Base-by-base conservation (phyloP, 2,329 filamentous ascomycete species). In the Trichophaea hybrida region DNA sequence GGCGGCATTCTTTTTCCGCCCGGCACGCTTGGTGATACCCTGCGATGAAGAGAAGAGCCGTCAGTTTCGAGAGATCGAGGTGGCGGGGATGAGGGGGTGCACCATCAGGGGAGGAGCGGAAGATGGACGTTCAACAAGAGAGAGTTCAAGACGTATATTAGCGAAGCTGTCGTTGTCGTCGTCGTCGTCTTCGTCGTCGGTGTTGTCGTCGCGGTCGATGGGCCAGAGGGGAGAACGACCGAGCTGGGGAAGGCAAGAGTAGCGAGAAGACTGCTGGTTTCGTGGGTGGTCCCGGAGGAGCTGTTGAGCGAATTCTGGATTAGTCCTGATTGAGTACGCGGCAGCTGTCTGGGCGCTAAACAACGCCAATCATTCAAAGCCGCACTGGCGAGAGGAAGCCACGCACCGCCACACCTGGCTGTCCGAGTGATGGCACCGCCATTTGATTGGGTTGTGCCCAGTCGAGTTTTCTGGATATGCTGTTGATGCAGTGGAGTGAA, bases 11-110 rank as follows among this genome's bases (percentile, higher is more conserved):
- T 69, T 69, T 71, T 78, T 80, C 69, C 78, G 77, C 68, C 78
- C 78, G 57, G 78, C 78, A 70, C 78, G 77, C 72, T 79, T 80
- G 55, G 78, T 77, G 63, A 78, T 75, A 62, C 75, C 78, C 78
- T 79, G 55, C 31, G 48, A 24, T 55, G 8, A 15, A 13, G 31
- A 37, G 12, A 5, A 35, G 3, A 17, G 48, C 5, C 12, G 48
- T 50, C 12, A 32, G 7, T 33, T 50, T 33, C 12, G 15, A 24
- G 51, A 31, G n/a, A 12, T 15, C 1, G 48, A 12, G 51, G 51
- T 17, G 51, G 24, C 32, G 51, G 51, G 17, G 46, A 17, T 24
- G 51, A 40, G 34, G 12, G 24, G 33, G 31, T 4, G 48, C 31
- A 50, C 48, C 48, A 50, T 50, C 5, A 13, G 15, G 15, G 48